Base-by-base conservation (phyloP, 176 grass and related monocot species). In the Ampelocalamus luodianensis region DNA sequence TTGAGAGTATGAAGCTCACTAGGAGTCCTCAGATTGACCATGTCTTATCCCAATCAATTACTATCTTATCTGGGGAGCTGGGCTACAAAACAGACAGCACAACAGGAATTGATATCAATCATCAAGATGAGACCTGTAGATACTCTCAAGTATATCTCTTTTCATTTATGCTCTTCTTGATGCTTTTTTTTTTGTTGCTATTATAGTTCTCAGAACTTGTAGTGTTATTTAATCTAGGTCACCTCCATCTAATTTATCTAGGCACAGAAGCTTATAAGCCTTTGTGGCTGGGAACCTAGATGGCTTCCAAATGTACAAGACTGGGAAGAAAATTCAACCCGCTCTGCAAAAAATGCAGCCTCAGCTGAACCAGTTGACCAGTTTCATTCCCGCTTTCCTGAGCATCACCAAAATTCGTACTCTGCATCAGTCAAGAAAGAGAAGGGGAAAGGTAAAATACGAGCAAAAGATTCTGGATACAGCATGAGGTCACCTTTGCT, bases 201-300 rank as follows among this genome's bases (percentile, higher is more conserved):
- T 50, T 74, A 5, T 84, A 44, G 46, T 76, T 59, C 2, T 79
- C 69, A 80, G 75, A 87, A 79, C 69, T 76, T 76, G 43, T 45
- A 68, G 63, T 62, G 69, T 91, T 91, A 87, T 79, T 84, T 85
- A 82, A 85, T 88, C 84, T 77, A 71, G 56, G 79, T 27, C 51
- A 80, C 62, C 88, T 40, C 44, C 53, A 84, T 91, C 76, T 91
- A 66, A 91, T 91, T 83, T 59, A 83, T 91, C 50, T 79, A 99
- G 97, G 89, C 90, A 82, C 97, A 94, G 86, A 99, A 92, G 88
- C 74, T 99, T 80, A 99, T 99, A 78, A 96, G 97, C 82, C 79
- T 99, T 78, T 99, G 93, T 96, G 97, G 97, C 71, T 99, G 97
- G 97, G 97, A 99, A 76, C 93, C 93, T 66, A 96, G 97, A 89